phyloP scores from a whole-genome alignment of 1,139 yeast genomes.

The Saccharomycopsis hybrid region DNA sequence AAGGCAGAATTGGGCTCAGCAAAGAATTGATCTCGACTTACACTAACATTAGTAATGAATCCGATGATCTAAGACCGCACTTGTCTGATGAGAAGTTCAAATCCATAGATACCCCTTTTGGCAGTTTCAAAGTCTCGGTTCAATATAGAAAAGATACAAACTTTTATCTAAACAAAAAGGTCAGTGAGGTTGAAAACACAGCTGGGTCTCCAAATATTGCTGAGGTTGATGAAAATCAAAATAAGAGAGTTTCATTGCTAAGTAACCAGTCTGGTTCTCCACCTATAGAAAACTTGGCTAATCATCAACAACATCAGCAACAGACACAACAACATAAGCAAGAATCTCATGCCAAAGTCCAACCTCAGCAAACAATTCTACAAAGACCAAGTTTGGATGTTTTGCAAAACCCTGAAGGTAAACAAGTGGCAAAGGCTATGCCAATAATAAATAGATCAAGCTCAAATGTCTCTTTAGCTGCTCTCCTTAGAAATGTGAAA shows the following conservation, averaged over 20 bases:
- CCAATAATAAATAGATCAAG: slow-evolving; percentile 34
- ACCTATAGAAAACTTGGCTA: background rate
- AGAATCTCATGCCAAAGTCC: background rate
- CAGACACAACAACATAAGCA: background rate
- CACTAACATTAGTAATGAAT: slow-evolving; percentile 33
- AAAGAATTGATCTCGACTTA: slow-evolving; percentile 49
- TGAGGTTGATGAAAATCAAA: background rate
- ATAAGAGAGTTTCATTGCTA: background rate
- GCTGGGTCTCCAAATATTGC: background rate
- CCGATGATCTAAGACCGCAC: slow-evolving; percentile 39
- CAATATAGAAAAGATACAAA: slow-evolving; percentile 69
- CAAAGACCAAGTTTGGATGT: background rate
- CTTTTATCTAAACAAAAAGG: slow-evolving; percentile 33
- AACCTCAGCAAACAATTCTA: background rate
- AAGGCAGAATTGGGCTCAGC: slow-evolving; percentile 79
- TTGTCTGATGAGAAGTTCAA: slow-evolving; percentile 54
- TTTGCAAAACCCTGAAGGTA: background rate
- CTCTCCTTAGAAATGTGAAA: slow-evolving; percentile 38
- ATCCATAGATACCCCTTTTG: slow-evolving; percentile 69
- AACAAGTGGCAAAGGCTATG: slow-evolving; percentile 8
- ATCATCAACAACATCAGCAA: background rate
- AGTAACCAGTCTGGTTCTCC: background rate
- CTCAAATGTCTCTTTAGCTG: slow-evolving; percentile 52
- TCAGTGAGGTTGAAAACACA: background rate
- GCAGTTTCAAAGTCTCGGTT: slow-evolving; percentile 66